A percentile compares a stretch with the other conserved stretches of the same genome.
phyloP scores from a whole-genome alignment of 345 rosid genomes.

The Linum tenue region DNA sequence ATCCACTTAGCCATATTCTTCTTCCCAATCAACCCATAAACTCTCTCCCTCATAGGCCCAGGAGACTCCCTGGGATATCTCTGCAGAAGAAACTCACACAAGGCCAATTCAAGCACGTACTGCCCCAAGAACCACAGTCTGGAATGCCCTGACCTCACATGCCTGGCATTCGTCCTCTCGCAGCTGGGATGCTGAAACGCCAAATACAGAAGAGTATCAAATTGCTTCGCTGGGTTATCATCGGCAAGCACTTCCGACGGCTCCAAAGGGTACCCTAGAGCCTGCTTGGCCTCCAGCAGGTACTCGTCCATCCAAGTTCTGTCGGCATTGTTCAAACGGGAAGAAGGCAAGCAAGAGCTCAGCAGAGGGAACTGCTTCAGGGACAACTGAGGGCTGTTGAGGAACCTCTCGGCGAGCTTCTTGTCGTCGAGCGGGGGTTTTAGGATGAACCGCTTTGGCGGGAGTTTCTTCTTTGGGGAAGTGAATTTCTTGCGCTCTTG shows the following conservation, averaged over 20 bases:
- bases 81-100: slow-evolving; percentile 77
- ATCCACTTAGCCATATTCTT: slow-evolving; percentile 79
- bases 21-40: slow-evolving; percentile 86
- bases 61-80: slow-evolving; percentile 90
- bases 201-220: slow-evolving; percentile 68
- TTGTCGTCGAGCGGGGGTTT: slow-evolving; percentile 87
- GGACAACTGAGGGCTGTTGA: slow-evolving; percentile 82
- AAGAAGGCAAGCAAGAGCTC: slow-evolving; percentile 78
- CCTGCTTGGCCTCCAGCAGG: slow-evolving; percentile 85
- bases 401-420: slow-evolving; percentile 58
- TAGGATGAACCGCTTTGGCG: slow-evolving; percentile 63
- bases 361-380: slow-evolving; percentile 74
- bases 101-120: slow-evolving; percentile 79
- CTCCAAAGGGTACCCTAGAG: slow-evolving; percentile 76
- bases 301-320: slow-evolving; percentile 86
- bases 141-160: slow-evolving; percentile 75
- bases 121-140: slow-evolving; percentile 80
- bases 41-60: slow-evolving; percentile 88
- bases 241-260: slow-evolving; percentile 51
- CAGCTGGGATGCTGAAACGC: slow-evolving; percentile 90
- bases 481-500: slow-evolving; percentile 63
- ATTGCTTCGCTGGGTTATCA: slow-evolving; percentile 92
- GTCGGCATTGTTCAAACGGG: slow-evolving; percentile 79
- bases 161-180: slow-evolving; percentile 74
- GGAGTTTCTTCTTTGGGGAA: slow-evolving; percentile 55